Evolutionary conservation across 805 yeast species (phyloP), one percentile per base, ranked within the genome.

Genomic region (Vanderwaltozyma polyspora): DNA sequence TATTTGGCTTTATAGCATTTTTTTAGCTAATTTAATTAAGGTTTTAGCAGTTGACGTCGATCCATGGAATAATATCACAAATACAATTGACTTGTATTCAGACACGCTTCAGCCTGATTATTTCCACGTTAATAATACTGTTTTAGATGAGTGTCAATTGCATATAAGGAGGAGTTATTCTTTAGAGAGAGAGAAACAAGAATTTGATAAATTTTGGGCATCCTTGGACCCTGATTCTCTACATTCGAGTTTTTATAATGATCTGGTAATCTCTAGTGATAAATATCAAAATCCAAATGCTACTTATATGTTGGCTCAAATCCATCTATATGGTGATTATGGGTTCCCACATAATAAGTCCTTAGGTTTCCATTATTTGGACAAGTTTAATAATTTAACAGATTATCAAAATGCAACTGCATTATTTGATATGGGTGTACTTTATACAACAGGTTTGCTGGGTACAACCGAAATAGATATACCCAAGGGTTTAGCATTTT

Each of bases 401-500:
- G 65, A 43, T 11, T 46, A 40, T 34, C 31, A 72, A 9, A 64
- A 78, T 41, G 65, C 81, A 3, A 70, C 75, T 13, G 84, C 87
- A 0, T 72, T 83, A 52, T 87, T 73, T 57, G 77, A 83, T 74
- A 57, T 79, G 8, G 96, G 89, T 0, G 69, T 79, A 35, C 68
- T 79, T 40, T 72, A 85, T 49, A 66, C 89, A 6, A 81, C 95
- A 0, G 97, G 97, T 0, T 55, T 84, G 35, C 79, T 86, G 62
- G 95, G 95, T 1, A 72, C 72, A 33, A 55, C 73, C 3, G 70
- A 68, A 3, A 57, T 64, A 13, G 76, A 86, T 52, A 76, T 72
- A 40, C 76, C 78, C 0, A 68, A 64, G 41, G 84, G 94, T 0
- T 59, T 71, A 15, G 38, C 83, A n/a, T 85, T 79, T 57, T 85